These are phyloP conservation scores for Chlamydomonas reinhardtii DNA, from an alignment of 163 green algal species.

Conservation along the genomic window DNA sequence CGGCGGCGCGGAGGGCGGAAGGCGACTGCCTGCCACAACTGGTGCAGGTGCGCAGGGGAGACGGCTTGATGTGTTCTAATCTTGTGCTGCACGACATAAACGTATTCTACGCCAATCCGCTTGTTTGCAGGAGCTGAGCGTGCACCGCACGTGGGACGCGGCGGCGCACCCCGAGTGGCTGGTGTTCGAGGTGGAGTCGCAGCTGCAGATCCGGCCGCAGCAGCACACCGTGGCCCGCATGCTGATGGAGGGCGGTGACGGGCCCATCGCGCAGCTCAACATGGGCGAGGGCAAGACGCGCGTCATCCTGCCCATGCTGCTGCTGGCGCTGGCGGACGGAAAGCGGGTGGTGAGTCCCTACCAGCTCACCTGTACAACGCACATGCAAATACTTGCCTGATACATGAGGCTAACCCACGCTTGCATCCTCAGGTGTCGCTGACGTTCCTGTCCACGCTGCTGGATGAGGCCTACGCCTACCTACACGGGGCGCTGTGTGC, in stretches of 20 bases:
- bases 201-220: constrained; percentile 69
- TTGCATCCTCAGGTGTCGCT: constrained; percentile 59
- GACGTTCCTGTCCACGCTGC: constrained; percentile 69
- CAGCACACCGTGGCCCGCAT: constrained; percentile 62
- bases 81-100: neutral
- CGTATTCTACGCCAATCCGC: too few relatives aligned
- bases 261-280: constrained; percentile 76
- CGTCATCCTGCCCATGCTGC: constrained; percentile 80
- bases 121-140: constrained; percentile 67
- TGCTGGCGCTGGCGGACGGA: constrained; percentile 59
- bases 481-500: constrained; percentile 66
- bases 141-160: constrained; percentile 52
- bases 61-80: too few relatives aligned
- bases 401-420: too few relatives aligned
- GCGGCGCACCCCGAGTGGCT: constrained; percentile 66
- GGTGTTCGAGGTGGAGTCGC: constrained; percentile 73
- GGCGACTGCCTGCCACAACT: neutral
- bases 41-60: neutral
- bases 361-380: too few relatives aligned
- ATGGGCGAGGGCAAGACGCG: constrained; percentile 82
- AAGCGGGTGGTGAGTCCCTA: constrained; percentile 53
- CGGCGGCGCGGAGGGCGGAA: neutral
- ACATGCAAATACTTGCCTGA: too few relatives aligned
- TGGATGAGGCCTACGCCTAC: constrained; percentile 65
- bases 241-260: constrained; percentile 60